phyloP scores from a whole-genome alignment of 208 protist species.

The Acanthamoeba lenticulata region DNA sequence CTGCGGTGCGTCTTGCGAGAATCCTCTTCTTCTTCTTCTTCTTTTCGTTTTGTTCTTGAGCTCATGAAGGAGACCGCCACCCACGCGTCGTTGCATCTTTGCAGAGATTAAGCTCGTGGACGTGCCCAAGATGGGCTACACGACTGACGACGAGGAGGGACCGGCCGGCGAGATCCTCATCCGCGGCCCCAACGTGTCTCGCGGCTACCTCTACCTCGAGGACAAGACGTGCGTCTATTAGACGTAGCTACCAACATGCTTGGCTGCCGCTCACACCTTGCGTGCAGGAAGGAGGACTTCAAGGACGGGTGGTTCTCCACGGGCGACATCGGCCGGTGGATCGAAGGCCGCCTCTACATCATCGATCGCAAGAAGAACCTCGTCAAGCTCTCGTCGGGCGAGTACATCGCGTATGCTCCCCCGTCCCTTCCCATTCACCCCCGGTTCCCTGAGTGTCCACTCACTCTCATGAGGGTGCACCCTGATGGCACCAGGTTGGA shows the following conservation, averaged over 20 bases:
- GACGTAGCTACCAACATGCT: background rate
- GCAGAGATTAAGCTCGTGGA: conserved; percentile 66
- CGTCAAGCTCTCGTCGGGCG: conserved; percentile 51
- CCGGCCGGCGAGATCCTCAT: conserved; percentile 61
- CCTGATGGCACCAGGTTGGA: background rate
- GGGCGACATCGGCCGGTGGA: conserved; percentile 46
- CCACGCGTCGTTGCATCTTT: background rate
- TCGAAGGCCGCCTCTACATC: background rate
- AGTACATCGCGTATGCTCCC: conserved; percentile 57
- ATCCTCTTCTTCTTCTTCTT: background rate
- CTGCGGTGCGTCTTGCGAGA: background rate
- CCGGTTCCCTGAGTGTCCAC: background rate
- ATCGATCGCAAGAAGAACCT: conserved; percentile 64
- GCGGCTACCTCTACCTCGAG: conserved; percentile 60
- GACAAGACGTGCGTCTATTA: conserved; percentile 54
- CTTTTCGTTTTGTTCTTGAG: background rate
- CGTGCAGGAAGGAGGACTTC: conserved; percentile 60
- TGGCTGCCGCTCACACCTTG: no score
- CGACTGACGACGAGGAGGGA: background rate
- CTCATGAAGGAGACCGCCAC: no score
- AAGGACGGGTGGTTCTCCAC: conserved; percentile 64
- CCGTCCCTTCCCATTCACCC: background rate
- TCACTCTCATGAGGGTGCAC: background rate
- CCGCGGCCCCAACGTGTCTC: conserved; percentile 40
- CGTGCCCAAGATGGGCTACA: conserved; percentile 63